Percentiles rank a stretch among this genome's conserved stretches.
These are phyloP conservation scores for Filobasidium wieringae DNA, from an alignment of 768 basidiomycete genomes.

Conservation along the genomic window DNA sequence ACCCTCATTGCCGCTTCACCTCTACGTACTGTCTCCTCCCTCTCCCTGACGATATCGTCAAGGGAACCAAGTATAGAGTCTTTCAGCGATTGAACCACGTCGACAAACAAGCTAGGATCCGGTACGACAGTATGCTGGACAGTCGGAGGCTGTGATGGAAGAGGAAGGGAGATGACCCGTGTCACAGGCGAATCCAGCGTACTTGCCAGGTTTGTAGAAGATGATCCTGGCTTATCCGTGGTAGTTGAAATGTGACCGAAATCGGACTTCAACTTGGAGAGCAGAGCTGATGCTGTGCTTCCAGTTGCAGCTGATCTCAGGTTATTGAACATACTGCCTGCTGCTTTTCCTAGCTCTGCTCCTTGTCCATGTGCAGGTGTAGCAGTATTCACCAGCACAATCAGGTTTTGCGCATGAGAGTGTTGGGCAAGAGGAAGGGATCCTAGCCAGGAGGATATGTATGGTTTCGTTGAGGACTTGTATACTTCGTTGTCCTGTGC, in stretches of 20 bases:
- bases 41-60: slow-evolving; percentile 59
- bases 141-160: slow-evolving; percentile 1
- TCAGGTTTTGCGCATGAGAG: slow-evolving; percentile 41
- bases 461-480: slow-evolving; percentile 60
- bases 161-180: background rate
- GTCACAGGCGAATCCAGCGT: background rate
- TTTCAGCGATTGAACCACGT: slow-evolving; percentile 76
- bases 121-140: background rate
- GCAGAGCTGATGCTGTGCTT: slow-evolving; percentile 33
- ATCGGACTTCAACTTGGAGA: slow-evolving; percentile 83
- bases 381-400: slow-evolving; percentile 70
- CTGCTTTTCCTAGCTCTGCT: background rate
- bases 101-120: slow-evolving; percentile 38
- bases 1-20: slow-evolving; percentile 80
- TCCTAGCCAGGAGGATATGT: slow-evolving; percentile 89
- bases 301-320: background rate
- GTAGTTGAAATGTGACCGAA: slow-evolving; percentile 49
- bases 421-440: slow-evolving; percentile 7
- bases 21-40: slow-evolving; percentile 81
- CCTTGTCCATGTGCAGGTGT: background rate
- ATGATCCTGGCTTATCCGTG: slow-evolving; percentile 34
- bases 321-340: slow-evolving; percentile 43
- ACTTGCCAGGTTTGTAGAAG: background rate
- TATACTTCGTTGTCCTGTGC: slow-evolving; percentile 60
- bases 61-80: slow-evolving; percentile 78